Base-by-base conservation (phyloP, 805 yeast species). In the Tetrapisispora taiwanensis region DNA sequence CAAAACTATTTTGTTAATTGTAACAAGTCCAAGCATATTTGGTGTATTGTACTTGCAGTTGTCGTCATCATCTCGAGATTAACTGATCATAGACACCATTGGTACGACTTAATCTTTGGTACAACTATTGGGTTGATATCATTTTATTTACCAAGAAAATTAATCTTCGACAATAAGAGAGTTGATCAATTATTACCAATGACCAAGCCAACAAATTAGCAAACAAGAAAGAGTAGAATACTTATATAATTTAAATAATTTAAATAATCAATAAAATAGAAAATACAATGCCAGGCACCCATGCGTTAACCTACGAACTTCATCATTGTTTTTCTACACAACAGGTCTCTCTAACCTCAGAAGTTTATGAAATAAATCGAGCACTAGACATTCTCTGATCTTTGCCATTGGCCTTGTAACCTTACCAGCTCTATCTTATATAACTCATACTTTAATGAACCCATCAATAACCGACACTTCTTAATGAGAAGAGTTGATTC, bases 31-130 rank as follows among this genome's bases (percentile, higher is more conserved):
- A 48, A 52, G 18, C 58, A 56, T 48, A n/a, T 48, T 4, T 60
- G 65, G 65, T 58, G 63, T 38, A 49, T 50, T 3, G 13, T 52
- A 3, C 40, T 58, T 20, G 52, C 55, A 10, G 26, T 48, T 9
- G 40, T 55, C 18, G 61, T 60, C 15, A 58, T 60, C 58, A 41
- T 52, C 5, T 55, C 61, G 15, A 48, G 65, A 35, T 46, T 58
- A 13, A 42, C 52, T 2, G 65, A 60, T 42, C 59, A 60, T 43
- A 55, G 59, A 38, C 65, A 60, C 48, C 62, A 55, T 38, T 57
- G 62, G 60, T 56, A 55, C 45, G 65, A 60, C 45, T 52, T 59
- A 10, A 12, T 58, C 1, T 47, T 48, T 26, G 65, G 65, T 6
- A 46, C 50, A 12, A n/a, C 35, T 1, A 41, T 59, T 5, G 64